These are phyloP conservation scores for Acer campestre DNA, from an alignment of 345 rosid species.

Conservation along the genomic window DNA sequence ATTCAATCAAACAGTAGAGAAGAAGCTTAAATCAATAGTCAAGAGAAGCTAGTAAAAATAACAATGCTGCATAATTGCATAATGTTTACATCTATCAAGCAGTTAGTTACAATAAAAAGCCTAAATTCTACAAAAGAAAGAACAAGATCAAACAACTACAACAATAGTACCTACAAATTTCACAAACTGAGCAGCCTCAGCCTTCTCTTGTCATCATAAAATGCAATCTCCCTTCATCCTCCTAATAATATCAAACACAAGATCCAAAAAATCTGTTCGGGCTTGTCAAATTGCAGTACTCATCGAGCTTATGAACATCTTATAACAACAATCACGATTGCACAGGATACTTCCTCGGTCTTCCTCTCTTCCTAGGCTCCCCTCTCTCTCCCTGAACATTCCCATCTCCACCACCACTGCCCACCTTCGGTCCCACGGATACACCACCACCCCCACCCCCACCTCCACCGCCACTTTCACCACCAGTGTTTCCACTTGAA, in stretches of 20 bases:
- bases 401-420: conserved; percentile 25
- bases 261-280: not conserved
- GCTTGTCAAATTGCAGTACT: not conserved
- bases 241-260: not conserved
- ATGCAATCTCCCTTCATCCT: not conserved
- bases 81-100: conserved; percentile 19
- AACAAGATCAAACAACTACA: conserved; percentile 6
- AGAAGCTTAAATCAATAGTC: conserved; percentile 1
- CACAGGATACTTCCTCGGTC: conserved; percentile 68
- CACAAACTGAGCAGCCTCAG: conserved; percentile 1
- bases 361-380: conserved; percentile 63
- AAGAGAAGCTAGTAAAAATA: conserved; percentile 13
- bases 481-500: conserved; percentile 20
- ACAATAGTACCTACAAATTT: conserved; percentile 18
- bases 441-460: not conserved
- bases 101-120: conserved; percentile 18
- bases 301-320: not conserved
- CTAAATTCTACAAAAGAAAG: conserved; percentile 14
- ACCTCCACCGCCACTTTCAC: not conserved
- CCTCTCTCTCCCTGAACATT: conserved; percentile 18
- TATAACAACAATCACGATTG: not conserved
- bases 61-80: conserved; percentile 20
- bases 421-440: not conserved
- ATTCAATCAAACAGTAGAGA: not conserved
- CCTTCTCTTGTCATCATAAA: not conserved